Conservation (phyloP, 1,284 basidiomycete genomes). For the Flammula alnicola region DNA sequence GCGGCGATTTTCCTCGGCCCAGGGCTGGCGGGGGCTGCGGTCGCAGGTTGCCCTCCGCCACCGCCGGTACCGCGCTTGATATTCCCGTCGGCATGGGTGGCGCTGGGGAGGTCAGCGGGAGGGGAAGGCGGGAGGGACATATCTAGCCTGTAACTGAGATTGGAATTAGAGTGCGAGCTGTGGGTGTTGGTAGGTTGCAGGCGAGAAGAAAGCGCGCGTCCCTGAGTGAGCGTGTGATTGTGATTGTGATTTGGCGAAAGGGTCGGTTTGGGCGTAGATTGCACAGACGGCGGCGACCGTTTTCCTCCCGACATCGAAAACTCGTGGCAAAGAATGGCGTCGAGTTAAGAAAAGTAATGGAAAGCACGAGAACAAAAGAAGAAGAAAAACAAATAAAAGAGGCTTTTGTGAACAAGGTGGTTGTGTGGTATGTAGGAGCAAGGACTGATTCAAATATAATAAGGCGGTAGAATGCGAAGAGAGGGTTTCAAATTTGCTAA, state of each 20-base stretch:
- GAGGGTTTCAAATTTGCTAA: no score
- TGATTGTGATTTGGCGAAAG: slow-evolving; percentile 20
- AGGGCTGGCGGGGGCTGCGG: slow-evolving; percentile 6
- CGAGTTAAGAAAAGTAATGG: neutral
- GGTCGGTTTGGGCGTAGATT: slow-evolving; percentile 17
- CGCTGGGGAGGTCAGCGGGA: slow-evolving; percentile 9
- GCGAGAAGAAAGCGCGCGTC: slow-evolving; percentile 2
- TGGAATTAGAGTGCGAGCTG: slow-evolving; percentile 20
- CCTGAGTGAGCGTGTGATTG: slow-evolving; percentile 18
- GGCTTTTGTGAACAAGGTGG: no score
- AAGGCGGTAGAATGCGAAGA: no score
- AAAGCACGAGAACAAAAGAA: slow-evolving; percentile 11
- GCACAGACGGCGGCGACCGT: slow-evolving; percentile 13
- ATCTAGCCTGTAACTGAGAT: slow-evolving; percentile 16
- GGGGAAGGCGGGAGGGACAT: slow-evolving; percentile 17
- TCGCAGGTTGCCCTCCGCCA: slow-evolving; percentile 1
- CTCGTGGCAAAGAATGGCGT: neutral
- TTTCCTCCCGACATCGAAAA: slow-evolving; percentile 6
- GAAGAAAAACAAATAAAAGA: slow-evolving; percentile 1
- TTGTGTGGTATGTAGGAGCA: no score
- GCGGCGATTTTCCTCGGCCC: slow-evolving; percentile 10
- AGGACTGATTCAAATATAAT: no score
- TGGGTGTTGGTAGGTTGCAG: slow-evolving; percentile 11
- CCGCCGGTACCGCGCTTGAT: slow-evolving; percentile 1
- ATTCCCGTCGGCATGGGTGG: neutral